Conservation (phyloP, 805 yeast species). For the Myxozyma vanderwaltii region DNA sequence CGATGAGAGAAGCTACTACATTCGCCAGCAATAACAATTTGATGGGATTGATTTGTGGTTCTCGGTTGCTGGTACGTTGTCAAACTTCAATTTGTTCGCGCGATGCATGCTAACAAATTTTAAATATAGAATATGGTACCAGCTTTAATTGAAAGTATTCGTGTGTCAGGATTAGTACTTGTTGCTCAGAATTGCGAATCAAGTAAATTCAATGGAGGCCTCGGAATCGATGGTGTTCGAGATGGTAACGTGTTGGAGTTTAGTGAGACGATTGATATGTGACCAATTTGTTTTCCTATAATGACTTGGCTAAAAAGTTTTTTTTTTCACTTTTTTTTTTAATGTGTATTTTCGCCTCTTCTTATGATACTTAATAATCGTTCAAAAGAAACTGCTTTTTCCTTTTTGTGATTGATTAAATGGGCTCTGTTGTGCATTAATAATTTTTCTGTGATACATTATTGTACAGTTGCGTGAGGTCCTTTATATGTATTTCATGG, state of each 20-base stretch:
- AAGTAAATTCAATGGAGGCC: slow-evolving; percentile 24
- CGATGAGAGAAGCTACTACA: slow-evolving; percentile 77
- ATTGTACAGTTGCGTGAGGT: neutral
- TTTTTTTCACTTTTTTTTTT: neutral
- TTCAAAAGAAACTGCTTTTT: too few species aligned
- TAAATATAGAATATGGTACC: slow-evolving; percentile 56
- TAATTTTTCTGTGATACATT: neutral
- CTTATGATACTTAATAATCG: neutral
- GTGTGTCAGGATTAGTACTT: slow-evolving; percentile 78
- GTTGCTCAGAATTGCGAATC: slow-evolving; percentile 40
- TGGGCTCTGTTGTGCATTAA: too few species aligned
- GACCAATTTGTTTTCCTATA: neutral
- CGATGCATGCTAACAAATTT: neutral
- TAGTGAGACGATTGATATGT: slow-evolving; percentile 60
- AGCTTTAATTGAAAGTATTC: slow-evolving; percentile 68
- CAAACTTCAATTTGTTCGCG: too few species aligned
- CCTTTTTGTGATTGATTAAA: too few species aligned
- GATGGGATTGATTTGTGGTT: slow-evolving; percentile 79
- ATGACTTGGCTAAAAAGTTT: neutral
- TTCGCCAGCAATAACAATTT: slow-evolving; percentile 82
- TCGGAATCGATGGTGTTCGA: slow-evolving; percentile 65
- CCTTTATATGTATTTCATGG: neutral
- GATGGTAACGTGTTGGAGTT: slow-evolving; percentile 66
- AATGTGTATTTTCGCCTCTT: too few species aligned
- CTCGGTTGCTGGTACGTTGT: slow-evolving; percentile 55